Evolutionary conservation across 352 stramenopile genomes (phyloP).

Genomic region (Blastocystis sp.): DNA sequence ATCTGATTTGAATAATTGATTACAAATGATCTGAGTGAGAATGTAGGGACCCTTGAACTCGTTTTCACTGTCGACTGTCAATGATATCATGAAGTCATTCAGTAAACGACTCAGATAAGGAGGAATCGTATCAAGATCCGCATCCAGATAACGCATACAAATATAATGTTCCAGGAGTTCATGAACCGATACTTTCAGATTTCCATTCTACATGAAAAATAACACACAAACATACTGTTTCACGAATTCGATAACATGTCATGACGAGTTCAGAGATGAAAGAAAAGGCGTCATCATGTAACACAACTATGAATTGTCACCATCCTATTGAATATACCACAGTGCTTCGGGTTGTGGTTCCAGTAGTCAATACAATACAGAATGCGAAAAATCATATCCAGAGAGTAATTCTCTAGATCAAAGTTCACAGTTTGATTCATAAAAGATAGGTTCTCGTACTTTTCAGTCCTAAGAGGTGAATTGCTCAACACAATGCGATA

Average conservation of each 20-base stretch:
- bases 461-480: neutral
- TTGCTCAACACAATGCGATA: neutral
- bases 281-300: constrained; percentile 35
- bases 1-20: constrained; percentile 35
- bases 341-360: constrained; percentile 56
- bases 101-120: neutral
- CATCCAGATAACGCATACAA: neutral
- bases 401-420: constrained; percentile 8
- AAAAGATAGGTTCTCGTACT: neutral
- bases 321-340: neutral
- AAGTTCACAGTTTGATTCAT: constrained; percentile 17
- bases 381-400: constrained; percentile 52
- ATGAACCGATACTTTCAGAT: neutral
- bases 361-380: constrained; percentile 59
- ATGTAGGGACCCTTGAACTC: constrained; percentile 48
- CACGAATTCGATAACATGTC: constrained; percentile 46
- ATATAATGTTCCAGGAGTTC: constrained; percentile 45
- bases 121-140: constrained; percentile 37
- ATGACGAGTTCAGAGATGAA: constrained; percentile 49
- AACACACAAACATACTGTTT: neutral
- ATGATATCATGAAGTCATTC: constrained; percentile 38
- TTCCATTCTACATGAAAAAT: neutral
- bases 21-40: constrained; percentile 46
- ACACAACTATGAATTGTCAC: neutral
- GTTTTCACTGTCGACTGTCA: neutral